Evolutionary conservation across 139 green algal genomes (phyloP), one percentile per base, ranked within the genome.

Genomic region (Tetradesmus lagerheimii): DNA sequence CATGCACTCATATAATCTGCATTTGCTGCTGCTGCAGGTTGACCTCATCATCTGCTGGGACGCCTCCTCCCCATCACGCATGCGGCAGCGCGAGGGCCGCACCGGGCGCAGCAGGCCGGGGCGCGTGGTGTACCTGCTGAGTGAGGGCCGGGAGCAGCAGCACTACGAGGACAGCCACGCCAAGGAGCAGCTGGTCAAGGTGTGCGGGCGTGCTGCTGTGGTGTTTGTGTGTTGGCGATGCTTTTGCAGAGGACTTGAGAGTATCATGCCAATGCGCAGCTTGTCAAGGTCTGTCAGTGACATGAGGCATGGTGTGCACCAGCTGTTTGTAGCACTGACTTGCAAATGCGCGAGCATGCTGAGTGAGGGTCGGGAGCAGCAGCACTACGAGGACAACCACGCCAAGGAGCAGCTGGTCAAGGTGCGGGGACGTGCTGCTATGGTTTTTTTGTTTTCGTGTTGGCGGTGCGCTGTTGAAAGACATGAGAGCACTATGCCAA

Each of bases 21-120:
- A 2, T 31, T 18, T n/a, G 18, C 23, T 3, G 11, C 20, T 31
- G 67, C 39, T 64, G 38, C 91, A 97, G 92, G 98, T 99, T 27
- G 97, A 99, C 90, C 94, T 99, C 5, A 98, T 99, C 57, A 90
- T 99, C 37, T 99, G 97, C 95, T 99, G 94, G 89, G 98, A 99
- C 88, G 90, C 93, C 38, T 93, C 89, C 67, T 93, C 95, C 20
- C 96, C 96, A 37, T 96, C 94, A 0, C 94, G 97, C 67, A 93
- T 96, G 77, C 96, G 96, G 57, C 98, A 99, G 93, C 95, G 98
- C 79, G 98, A 97, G 95, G 98, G 98, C 38, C 96, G 98, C 91
- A 99, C 97, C 0, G 98, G 97, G 37, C 95, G 98, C 41, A 95
- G 97, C 93, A 83, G 93, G 35, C 89, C 96, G 4, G 98, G 98